A percentile compares a stretch with the other conserved stretches of the same genome.
phyloP scores from a whole-genome alignment of 129 eudicot species.

The Centaurea solstitialis region DNA sequence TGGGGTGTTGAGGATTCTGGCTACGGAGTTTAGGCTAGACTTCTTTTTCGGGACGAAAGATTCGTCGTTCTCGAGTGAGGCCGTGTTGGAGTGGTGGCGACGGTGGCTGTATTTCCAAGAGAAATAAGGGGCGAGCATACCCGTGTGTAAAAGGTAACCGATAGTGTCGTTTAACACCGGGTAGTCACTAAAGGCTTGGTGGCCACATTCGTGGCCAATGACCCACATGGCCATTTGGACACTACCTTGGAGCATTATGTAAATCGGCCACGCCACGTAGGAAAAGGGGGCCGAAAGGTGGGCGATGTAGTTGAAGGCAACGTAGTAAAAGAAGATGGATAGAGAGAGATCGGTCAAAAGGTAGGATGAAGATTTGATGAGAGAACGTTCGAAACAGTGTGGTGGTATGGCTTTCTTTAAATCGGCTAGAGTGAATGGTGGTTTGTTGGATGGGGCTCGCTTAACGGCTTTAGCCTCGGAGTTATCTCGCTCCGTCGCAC shows the following conservation, averaged over 20 bases:
- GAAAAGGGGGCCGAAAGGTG: constrained; percentile 19
- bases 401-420: constrained; percentile 47
- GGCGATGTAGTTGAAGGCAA: constrained; percentile 20
- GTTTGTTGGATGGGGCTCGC: constrained; percentile 35
- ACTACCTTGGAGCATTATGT: constrained; percentile 37
- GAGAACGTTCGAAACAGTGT: constrained; percentile 43
- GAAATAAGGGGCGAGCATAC: constrained; percentile 37
- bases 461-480: not conserved
- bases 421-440: constrained; percentile 39
- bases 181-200: constrained; percentile 58
- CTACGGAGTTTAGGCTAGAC: not conserved
- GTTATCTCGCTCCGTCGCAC: not conserved
- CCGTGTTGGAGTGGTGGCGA: constrained; percentile 37
- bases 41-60: constrained; percentile 38
- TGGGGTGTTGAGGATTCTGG: constrained; percentile 45
- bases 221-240: constrained; percentile 42
- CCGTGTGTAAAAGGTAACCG: constrained; percentile 20
- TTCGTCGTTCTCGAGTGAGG: constrained; percentile 32
- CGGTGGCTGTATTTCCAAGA: constrained; percentile 43
- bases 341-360: constrained; percentile 25
- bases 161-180: constrained; percentile 20
- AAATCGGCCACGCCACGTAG: constrained; percentile 35
- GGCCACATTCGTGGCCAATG: constrained; percentile 47
- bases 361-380: constrained; percentile 29
- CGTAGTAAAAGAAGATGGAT: constrained; percentile 33